Evolutionary conservation across 805 yeast genomes (phyloP).

Genomic region (Scheffersomyces stipitis): DNA sequence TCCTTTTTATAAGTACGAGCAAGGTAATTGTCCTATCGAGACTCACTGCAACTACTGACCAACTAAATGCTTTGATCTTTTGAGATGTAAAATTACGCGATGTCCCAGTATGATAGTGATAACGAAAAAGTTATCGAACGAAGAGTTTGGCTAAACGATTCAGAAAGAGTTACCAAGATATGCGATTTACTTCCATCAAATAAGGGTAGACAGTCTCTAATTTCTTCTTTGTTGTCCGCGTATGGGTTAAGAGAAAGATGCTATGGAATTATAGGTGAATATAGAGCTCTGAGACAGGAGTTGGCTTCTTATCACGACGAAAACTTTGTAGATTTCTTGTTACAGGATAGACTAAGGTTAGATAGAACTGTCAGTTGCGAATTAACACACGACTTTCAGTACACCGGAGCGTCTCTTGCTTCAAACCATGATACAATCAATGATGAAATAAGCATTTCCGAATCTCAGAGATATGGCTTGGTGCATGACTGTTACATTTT

Average conservation of each 20-base stretch:
- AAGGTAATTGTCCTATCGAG: too few species aligned
- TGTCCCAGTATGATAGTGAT: too few species aligned
- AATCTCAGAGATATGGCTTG: conserved; percentile 43
- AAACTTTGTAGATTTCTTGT: conserved; percentile 40
- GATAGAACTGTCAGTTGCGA: too few species aligned
- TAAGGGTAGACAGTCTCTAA: conserved; percentile 47
- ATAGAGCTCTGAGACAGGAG: conserved; percentile 33
- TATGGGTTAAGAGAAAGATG: conserved; percentile 33
- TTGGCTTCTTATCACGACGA: conserved; percentile 50
- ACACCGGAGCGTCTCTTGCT: too few species aligned
- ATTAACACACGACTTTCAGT: too few species aligned
- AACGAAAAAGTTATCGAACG: conserved; percentile 4
- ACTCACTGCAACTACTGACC: too few species aligned
- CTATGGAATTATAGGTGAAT: conserved; percentile 20
- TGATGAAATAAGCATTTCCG: too few species aligned
- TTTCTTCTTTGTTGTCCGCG: conserved; percentile 40
- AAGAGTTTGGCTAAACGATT: conserved; percentile 21
- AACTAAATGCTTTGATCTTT: too few species aligned
- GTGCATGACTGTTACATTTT: conserved; percentile 66
- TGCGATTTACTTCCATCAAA: conserved; percentile 55
- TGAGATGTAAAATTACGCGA: too few species aligned
- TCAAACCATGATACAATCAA: too few species aligned
- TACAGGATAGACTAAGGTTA: conserved; percentile 20
- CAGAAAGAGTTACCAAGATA: conserved; percentile 14
- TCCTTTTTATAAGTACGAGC: too few species aligned